A percentile compares a stretch with the other conserved stretches of the same genome.
Conservation (phyloP, 148 eudicot species). For the Arbutus unedo region DNA sequence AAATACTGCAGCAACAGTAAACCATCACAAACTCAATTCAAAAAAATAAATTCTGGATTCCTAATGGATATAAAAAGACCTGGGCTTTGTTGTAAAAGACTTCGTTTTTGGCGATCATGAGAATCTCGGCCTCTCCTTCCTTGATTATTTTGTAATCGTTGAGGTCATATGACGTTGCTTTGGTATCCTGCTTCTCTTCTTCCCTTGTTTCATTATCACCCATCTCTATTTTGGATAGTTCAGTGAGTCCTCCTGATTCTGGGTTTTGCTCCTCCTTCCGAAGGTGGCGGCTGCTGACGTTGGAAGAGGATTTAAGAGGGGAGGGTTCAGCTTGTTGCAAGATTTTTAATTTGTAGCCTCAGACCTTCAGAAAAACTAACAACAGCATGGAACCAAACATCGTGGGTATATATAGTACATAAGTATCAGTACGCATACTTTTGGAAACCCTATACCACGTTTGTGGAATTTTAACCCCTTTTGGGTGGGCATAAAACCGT, state of each 20-base stretch:
- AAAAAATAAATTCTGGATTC: background rate
- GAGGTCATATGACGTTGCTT: slow-evolving; percentile 38
- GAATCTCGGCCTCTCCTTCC: slow-evolving; percentile 98
- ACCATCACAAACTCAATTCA: background rate
- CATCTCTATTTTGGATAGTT: slow-evolving; percentile 28
- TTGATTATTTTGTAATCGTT: slow-evolving; percentile 64
- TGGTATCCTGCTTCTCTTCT: slow-evolving; percentile 28
- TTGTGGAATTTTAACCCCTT: background rate
- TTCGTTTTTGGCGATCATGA: slow-evolving; percentile 78
- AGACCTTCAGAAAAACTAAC: background rate
- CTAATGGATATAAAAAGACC: slow-evolving; percentile 32
- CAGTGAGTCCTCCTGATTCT: background rate
- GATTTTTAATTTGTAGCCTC: background rate
- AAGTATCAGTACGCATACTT: background rate
- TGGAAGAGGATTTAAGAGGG: background rate
- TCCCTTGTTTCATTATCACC: slow-evolving; percentile 45
- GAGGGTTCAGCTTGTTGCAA: background rate
- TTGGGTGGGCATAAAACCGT: too few species aligned
- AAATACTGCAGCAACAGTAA: background rate
- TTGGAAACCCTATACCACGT: background rate
- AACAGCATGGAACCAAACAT: background rate
- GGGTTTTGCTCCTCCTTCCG: background rate
- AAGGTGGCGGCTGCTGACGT: slow-evolving; percentile 8
- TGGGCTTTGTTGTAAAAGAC: slow-evolving; percentile 94
- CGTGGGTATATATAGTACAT: background rate